Evolutionary conservation across 208 protist genomes (phyloP).

Genomic region (Acanthamoeba comandoni): DNA sequence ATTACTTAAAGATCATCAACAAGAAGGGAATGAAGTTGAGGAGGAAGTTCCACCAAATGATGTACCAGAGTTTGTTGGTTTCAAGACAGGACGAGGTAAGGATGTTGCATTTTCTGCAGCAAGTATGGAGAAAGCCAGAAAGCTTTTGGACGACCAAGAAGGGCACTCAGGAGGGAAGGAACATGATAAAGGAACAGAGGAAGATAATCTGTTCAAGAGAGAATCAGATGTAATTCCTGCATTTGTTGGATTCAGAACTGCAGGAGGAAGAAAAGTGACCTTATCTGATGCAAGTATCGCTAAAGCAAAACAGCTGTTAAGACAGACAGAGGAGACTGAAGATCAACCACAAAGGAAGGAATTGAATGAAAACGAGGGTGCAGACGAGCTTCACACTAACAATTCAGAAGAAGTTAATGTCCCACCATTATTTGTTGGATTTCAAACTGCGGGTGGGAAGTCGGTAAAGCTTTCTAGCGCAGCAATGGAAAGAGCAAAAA

Average conservation of each 20-base stretch:
- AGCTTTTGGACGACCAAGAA: not conserved
- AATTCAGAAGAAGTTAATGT: too few relatives aligned
- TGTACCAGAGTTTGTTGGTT: slow-evolving; percentile 52
- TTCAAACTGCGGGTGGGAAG: not conserved
- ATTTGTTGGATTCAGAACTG: not conserved
- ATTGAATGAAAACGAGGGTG: slow-evolving; percentile 4
- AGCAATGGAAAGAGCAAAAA: not conserved
- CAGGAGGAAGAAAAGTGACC: not conserved
- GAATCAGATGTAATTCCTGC: not conserved
- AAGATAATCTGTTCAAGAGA: not conserved
- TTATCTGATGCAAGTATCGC: not conserved
- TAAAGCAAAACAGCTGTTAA: too few relatives aligned
- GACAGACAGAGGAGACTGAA: too few relatives aligned
- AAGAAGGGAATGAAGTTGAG: too few relatives aligned
- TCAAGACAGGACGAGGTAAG: slow-evolving; percentile 50
- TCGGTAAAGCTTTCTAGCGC: not conserved
- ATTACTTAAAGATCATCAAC: too few relatives aligned
- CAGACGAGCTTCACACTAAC: not conserved
- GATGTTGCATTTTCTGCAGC: not conserved
- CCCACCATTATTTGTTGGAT: not conserved
- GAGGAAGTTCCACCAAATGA: too few relatives aligned
- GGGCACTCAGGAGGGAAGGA: not conserved
- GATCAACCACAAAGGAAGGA: too few relatives aligned
- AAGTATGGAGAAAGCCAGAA: not conserved
- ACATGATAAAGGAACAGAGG: not conserved